Conservation (phyloP, 768 basidiomycete genomes). For the Ephemerocybe angulata region DNA sequence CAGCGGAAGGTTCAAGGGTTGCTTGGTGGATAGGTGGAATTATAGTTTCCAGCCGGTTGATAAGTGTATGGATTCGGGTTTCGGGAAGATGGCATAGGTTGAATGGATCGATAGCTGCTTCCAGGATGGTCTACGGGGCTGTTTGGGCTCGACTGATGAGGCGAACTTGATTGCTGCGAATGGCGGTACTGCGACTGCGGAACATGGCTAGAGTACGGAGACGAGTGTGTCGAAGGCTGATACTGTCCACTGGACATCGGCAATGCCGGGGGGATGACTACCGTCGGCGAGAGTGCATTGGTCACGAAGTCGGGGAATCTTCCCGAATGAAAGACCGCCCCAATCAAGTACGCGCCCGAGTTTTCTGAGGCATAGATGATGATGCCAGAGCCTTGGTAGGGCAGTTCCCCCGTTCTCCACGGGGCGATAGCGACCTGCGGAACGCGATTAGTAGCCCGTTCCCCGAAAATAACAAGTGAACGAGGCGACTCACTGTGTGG, state of each 20-base stretch:
- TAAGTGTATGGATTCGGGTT: conserved; percentile 1
- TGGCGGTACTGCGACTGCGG: conserved; percentile 25
- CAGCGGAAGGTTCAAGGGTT: neutral
- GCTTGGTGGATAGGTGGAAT: neutral
- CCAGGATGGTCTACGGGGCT: conserved; percentile 28
- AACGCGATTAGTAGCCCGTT: neutral
- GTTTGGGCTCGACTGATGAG: conserved; percentile 32
- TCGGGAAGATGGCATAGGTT: conserved; percentile 1
- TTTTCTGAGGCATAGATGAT: conserved; percentile 51
- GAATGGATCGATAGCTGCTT: conserved; percentile 3
- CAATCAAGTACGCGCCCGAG: conserved; percentile 48
- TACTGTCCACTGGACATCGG: conserved; percentile 29
- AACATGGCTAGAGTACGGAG: conserved; percentile 26
- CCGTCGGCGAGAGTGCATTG: conserved; percentile 22
- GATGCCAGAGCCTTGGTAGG: conserved; percentile 46
- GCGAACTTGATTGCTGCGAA: conserved; percentile 33
- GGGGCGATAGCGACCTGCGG: conserved; percentile 47
- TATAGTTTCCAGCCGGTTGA: conserved; percentile 3
- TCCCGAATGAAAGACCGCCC: conserved; percentile 44
- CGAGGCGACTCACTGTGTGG: conserved; percentile 42
- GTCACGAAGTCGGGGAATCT: conserved; percentile 48
- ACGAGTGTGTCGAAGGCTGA: conserved; percentile 23
- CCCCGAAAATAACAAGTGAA: neutral
- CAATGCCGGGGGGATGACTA: conserved; percentile 25
- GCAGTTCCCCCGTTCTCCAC: conserved; percentile 45